Percentiles rank a stretch among this genome's conserved stretches.
Conservation (phyloP, 208 protist genomes). For the Leishmania guyanensis region DNA sequence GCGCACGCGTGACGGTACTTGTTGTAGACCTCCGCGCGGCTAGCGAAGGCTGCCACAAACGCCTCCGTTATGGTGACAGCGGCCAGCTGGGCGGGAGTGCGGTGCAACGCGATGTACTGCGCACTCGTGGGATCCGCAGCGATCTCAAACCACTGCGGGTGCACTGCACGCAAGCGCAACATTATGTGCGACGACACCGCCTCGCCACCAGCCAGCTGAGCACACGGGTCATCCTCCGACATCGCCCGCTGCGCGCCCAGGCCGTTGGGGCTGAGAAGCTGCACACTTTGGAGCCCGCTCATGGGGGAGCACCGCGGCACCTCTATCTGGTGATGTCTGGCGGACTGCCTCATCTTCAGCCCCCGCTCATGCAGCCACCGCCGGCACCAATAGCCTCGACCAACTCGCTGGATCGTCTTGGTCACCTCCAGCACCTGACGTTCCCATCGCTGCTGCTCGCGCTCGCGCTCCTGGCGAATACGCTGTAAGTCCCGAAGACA, state of each 20-base stretch:
- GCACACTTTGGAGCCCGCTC: background rate
- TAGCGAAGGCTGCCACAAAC: slow-evolving; percentile 40
- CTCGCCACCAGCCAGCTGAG: slow-evolving; percentile 17
- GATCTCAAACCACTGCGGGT: slow-evolving; percentile 48
- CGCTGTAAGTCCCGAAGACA: slow-evolving; percentile 47
- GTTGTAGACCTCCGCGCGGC: slow-evolving; percentile 25
- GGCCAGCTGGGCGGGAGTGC: slow-evolving; percentile 13
- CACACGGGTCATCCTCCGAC: slow-evolving; percentile 18
- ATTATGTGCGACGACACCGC: slow-evolving; percentile 31
- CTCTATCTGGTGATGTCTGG: slow-evolving; percentile 30
- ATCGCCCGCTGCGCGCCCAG: background rate
- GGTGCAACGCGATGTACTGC: slow-evolving; percentile 2
- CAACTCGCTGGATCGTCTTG: slow-evolving; percentile 55
- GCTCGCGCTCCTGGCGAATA: slow-evolving; percentile 29
- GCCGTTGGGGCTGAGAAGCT: background rate
- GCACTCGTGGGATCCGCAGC: slow-evolving; percentile 17
- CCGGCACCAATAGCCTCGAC: slow-evolving; percentile 44
- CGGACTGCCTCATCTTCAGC: slow-evolving; percentile 12
- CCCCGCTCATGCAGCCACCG: slow-evolving; percentile 36
- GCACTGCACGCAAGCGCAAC: slow-evolving; percentile 28
- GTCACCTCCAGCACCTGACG: slow-evolving; percentile 41
- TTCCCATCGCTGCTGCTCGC: slow-evolving; percentile 39
- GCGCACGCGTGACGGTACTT: slow-evolving; percentile 40
- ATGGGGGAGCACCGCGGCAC: slow-evolving; percentile 18
- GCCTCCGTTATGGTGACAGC: slow-evolving; percentile 30